Base-by-base conservation (phyloP, 495 filamentous ascomycete genomes). In the Podospora bellae-mahoneyi region DNA sequence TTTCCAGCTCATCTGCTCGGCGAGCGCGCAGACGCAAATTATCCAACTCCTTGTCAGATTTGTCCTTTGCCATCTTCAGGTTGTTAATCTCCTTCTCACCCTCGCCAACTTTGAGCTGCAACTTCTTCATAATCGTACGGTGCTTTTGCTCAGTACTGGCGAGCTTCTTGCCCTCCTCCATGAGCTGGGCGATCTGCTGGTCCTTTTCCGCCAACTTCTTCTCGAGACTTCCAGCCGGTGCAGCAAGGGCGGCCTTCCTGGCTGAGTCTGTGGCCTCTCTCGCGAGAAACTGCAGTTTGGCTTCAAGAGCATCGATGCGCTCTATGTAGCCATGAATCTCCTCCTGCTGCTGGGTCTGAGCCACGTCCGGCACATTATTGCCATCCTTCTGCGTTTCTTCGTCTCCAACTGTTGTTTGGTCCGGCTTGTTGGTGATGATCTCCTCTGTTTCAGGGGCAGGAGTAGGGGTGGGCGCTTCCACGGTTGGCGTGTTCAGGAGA, bases 131-230 rank as follows among this genome's bases (percentile, higher is more conserved):
- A 2, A 88, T 89, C 16, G 87, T 89, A 55, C 93, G 83, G 69
- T 95, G 89, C 71, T 91, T 90, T 72, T 97, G 84, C 71, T 98
- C 95, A 18, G 87, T 89, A 72, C 90, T 91, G 3, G 90, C 91
- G 13, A 98, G 84, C 68, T 91, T 93, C 74, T 97, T 92, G 0
- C 96, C 95, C 78, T 99, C 95, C 73, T 96, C 89, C 78, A 99
- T 89, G 16, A 99, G 80, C 56, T 93, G 82, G 5, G 92, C 91
- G 66, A 97, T 95, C 70, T 92, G 90, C 71, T 94, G 92, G 68
- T 97, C 92, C 68, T 93, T 94, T 74, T 95, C 93, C 9, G 91
- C 88, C 9, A 97, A 78, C 72, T 91, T 92, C 75, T 89, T 91
- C 64, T 96, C 91, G 5, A 80, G 39, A 69, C 87, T 91, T 2